These are phyloP conservation scores for Lachancea fermentati DNA, from an alignment of 805 yeast genomes.

Conservation along the genomic window DNA sequence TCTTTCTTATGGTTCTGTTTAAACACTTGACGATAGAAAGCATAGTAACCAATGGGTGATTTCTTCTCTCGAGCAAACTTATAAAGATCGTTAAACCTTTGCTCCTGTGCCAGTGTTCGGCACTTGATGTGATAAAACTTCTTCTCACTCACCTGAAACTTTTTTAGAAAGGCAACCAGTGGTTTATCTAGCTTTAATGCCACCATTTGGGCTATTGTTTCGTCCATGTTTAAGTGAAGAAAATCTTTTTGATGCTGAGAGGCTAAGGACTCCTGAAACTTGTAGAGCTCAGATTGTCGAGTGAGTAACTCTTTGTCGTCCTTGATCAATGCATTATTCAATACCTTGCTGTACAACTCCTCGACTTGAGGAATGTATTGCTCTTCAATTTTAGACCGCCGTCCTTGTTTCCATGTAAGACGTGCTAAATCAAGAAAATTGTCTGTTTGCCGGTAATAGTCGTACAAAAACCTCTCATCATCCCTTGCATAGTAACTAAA, in stretches of 20 bases:
- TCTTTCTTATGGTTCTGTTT: slow-evolving; percentile 51
- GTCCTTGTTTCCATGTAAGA: slow-evolving; percentile 33
- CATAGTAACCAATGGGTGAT: slow-evolving; percentile 68
- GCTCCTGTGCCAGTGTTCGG: slow-evolving; percentile 39
- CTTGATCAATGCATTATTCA: slow-evolving; percentile 15
- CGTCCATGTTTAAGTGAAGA: slow-evolving; percentile 39
- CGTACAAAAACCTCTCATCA: slow-evolving; percentile 40
- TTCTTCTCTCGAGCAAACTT: slow-evolving; percentile 46
- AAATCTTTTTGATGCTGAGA: slow-evolving; percentile 38
- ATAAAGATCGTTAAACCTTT: slow-evolving; percentile 52
- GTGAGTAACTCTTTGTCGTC: slow-evolving; percentile 29
- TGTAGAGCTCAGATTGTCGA: slow-evolving; percentile 40
- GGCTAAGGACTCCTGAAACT: slow-evolving; percentile 42
- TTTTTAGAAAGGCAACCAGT: slow-evolving; percentile 44
- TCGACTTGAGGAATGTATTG: slow-evolving; percentile 32
- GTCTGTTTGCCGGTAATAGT: slow-evolving; percentile 63
- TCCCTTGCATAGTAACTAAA: slow-evolving; percentile 31
- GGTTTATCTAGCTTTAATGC: slow-evolving; percentile 43
- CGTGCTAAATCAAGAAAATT: slow-evolving; percentile 42
- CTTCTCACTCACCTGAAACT: slow-evolving; percentile 51
- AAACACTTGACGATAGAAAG: slow-evolving; percentile 52
- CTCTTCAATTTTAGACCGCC: slow-evolving; percentile 31
- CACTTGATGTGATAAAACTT: slow-evolving; percentile 52
- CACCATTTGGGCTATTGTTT: slow-evolving; percentile 44
- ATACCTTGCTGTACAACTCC: slow-evolving; percentile 25